Base-by-base conservation (phyloP, 108 stramenopile species). In the Aurantiochytrium sp. region DNA sequence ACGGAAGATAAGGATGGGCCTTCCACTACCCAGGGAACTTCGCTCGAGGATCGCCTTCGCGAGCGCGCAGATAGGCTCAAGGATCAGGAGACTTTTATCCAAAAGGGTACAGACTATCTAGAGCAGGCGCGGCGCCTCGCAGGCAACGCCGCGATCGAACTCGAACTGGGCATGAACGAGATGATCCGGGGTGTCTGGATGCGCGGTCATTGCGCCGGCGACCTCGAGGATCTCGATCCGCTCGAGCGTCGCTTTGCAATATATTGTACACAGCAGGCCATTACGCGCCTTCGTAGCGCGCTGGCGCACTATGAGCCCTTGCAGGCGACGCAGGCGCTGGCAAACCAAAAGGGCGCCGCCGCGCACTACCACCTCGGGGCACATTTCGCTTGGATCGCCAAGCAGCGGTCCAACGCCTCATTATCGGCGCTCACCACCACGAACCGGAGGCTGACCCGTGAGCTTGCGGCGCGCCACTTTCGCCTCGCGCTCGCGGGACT, bases 31-130 rank as follows among this genome's bases (percentile, higher is more conserved):
- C 59, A 34, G 10, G 59, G 19, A 27, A 6, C 8, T 15, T 0
- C 34, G 19, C 59, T 12, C 8, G 59, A 6, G 24, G 12, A 27
- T 65, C 59, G 24, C 1, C 34, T 52, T 52, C 50, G 50, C 50
- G 50, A 52, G 50, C 15, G 59, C 59, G 59, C 59, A 27, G 59
- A 65, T 27, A 30, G 59, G 24, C 59, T 65, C 15, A 15, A 27
- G 19, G 59, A 65, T 10, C 59, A 65, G 19, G 59, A 65, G 34
- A 12, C 59, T 10, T 65, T 65, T 34, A 65, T 65, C 19, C 59
- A 65, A 34, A 65, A 65, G 59, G 59, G 59, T 34, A 65, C 59
- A 65, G 59, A 65, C 32, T 65, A 65, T 65, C 59, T 65, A 30
- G 32, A 65, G 34, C 59, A 65, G 19, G 59, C 59, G 34, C 59